Evolutionary conservation across 495 filamentous ascomycete species (phyloP).

Genomic region (Aspergillus diversus): DNA sequence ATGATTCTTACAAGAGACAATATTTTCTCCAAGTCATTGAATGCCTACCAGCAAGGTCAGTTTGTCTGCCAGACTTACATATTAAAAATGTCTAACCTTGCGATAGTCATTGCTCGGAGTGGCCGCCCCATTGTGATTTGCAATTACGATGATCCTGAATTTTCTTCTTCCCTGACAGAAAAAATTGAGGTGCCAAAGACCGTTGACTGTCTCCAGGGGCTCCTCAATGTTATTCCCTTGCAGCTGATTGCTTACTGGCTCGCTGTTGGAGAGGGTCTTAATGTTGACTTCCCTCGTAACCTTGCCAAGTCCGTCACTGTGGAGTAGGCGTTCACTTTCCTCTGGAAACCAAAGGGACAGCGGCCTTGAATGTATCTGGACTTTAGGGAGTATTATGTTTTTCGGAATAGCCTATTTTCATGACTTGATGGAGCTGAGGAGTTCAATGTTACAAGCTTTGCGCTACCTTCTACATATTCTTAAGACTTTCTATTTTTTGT

Average conservation of each 20-base stretch:
- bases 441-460: not conserved
- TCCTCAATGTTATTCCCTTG: conserved; percentile 96
- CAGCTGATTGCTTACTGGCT: conserved; percentile 99
- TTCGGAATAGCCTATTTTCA: conserved; percentile 10
- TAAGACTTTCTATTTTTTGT: conserved; percentile 4
- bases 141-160: conserved; percentile 88
- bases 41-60: conserved; percentile 96
- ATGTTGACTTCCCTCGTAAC: conserved; percentile 97
- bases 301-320: conserved; percentile 98
- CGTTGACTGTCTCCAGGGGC: conserved; percentile 91
- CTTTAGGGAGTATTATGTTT: conserved; percentile 10
- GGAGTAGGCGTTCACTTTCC: conserved; percentile 63
- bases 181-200: conserved; percentile 98
- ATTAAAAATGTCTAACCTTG: conserved; percentile 20
- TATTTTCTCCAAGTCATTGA: conserved; percentile 95
- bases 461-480: conserved; percentile 1
- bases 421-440: not conserved
- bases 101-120: conserved; percentile 82
- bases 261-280: conserved; percentile 90
- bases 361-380: not conserved
- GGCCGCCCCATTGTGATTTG: conserved; percentile 98
- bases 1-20: conserved; percentile 98
- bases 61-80: conserved; percentile 9
- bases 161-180: conserved; percentile 81
- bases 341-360: no score